Conservation (phyloP, 129 eudicot genomes). For the Helichrysum umbraculigerum region DNA sequence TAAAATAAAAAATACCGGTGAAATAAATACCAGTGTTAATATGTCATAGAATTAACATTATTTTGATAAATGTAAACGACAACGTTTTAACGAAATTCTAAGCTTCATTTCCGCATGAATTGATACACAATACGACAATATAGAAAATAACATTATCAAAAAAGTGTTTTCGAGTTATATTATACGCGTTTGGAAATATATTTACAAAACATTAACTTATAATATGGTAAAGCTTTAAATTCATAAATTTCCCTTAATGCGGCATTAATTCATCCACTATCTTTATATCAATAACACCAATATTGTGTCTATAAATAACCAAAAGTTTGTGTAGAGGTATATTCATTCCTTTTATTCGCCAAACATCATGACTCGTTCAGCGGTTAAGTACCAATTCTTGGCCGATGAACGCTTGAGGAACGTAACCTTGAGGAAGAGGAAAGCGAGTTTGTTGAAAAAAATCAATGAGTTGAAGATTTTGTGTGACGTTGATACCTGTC, state of each 20-base stretch:
- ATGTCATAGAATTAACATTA: too few relatives aligned
- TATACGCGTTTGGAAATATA: conserved; percentile 2
- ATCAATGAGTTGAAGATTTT: conserved; percentile 18
- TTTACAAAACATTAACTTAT: conserved; percentile 11
- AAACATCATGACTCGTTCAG: conserved; percentile 34
- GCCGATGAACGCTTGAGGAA: conserved; percentile 15
- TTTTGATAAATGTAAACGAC: not conserved
- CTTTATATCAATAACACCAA: conserved; percentile 11
- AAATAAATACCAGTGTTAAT: too few relatives aligned
- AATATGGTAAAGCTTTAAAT: conserved; percentile 8
- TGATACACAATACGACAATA: conserved; percentile 12
- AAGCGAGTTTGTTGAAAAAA: conserved; percentile 20
- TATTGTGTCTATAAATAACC: conserved; percentile 3
- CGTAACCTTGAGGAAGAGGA: conserved; percentile 20
- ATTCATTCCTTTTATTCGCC: conserved; percentile 1
- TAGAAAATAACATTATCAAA: not conserved
- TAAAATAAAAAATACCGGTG: too few relatives aligned
- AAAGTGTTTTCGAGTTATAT: not conserved
- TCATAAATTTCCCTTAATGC: conserved; percentile 23
- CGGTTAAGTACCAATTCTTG: conserved; percentile 24
- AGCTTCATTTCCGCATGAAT: conserved; percentile 1
- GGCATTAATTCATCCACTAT: conserved; percentile 22
- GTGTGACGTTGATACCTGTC: conserved; percentile 32
- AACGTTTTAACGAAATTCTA: not conserved
- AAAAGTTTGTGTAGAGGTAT: conserved; percentile 10